Evolutionary conservation across 148 eudicot genomes (phyloP).

Genomic region (Diospyros kaki): DNA sequence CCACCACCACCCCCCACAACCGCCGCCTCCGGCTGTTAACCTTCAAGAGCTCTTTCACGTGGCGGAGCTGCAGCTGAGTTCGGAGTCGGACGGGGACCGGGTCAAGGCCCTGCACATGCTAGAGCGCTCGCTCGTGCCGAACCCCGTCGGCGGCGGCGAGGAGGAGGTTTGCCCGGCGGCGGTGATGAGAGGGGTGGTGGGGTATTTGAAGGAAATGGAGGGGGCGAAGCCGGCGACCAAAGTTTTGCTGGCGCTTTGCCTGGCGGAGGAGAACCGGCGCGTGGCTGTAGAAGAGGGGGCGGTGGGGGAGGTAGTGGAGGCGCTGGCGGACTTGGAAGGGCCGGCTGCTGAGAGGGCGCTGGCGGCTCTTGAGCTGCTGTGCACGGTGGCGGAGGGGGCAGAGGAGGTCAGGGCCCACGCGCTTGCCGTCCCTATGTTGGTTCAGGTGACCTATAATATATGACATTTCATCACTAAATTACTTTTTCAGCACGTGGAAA

Average conservation of each 20-base stretch:
- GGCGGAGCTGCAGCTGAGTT: conserved; percentile 60
- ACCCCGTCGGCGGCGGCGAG: conserved; percentile 38
- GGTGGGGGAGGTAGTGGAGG: conserved; percentile 69
- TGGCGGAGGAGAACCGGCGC: conserved; percentile 59
- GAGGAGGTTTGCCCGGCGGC: conserved; percentile 41
- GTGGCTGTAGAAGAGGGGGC: conserved; percentile 78
- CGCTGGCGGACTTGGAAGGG: conserved; percentile 62
- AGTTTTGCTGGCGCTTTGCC: conserved; percentile 62
- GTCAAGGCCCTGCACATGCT: conserved; percentile 53
- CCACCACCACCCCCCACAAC: neutral
- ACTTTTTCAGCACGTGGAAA: no score
- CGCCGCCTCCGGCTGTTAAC: conserved; percentile 17
- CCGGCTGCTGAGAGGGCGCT: conserved; percentile 67
- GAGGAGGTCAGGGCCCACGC: conserved; percentile 78
- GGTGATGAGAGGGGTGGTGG: conserved; percentile 53
- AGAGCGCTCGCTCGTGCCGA: conserved; percentile 62
- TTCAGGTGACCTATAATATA: conserved; percentile 22
- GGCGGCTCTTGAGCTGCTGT: conserved; percentile 77
- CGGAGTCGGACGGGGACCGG: conserved; percentile 46
- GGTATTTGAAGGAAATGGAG: conserved; percentile 27
- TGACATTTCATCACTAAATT: no score
- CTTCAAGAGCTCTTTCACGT: conserved; percentile 55
- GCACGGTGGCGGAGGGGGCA: conserved; percentile 73
- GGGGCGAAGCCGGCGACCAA: conserved; percentile 64
- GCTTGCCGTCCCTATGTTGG: conserved; percentile 84